Evolutionary conservation across 2,329 filamentous ascomycete species (phyloP).

Genomic region (Fusarium tanahbumbuense): DNA sequence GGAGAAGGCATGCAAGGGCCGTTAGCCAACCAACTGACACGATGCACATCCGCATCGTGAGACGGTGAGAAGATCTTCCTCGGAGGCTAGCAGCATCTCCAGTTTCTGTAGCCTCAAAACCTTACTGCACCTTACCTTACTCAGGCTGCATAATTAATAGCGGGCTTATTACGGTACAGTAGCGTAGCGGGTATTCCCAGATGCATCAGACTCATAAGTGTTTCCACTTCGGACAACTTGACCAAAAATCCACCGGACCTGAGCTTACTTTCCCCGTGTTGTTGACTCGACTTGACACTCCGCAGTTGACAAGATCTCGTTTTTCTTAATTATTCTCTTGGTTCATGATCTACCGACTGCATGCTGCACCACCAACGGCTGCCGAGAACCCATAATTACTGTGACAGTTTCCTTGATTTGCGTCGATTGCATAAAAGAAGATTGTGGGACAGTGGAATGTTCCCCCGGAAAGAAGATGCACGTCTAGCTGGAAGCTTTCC

Average conservation of each 20-base stretch:
- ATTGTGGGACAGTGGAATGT: constrained; percentile 25
- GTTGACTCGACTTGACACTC: not conserved
- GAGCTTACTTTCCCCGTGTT: constrained; percentile 34
- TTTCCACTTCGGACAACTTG: constrained; percentile 20
- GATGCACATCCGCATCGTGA: not conserved
- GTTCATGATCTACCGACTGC: constrained; percentile 22
- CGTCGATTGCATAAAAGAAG: constrained; percentile 2
- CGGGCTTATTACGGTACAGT: constrained; percentile 24
- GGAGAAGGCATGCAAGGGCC: constrained; percentile 34
- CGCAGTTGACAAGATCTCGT: constrained; percentile 37
- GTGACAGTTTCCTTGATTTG: constrained; percentile 4
- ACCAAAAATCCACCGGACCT: constrained; percentile 5
- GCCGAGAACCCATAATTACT: constrained; percentile 12
- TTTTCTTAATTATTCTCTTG: constrained; percentile 15
- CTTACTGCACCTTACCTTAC: constrained; percentile 9
- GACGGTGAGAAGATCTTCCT: constrained; percentile 32
- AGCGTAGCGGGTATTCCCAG: constrained; percentile 41
- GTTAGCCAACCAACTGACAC: constrained; percentile 40
- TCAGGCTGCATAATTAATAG: constrained; percentile 34
- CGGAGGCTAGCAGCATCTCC: constrained; percentile 31
- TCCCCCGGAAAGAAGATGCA: constrained; percentile 19
- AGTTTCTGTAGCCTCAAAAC: constrained; percentile 24
- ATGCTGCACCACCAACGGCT: not conserved
- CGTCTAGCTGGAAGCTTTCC: constrained; percentile 22
- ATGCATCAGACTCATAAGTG: constrained; percentile 2